These are phyloP conservation scores for Lasiosphaeria ovina DNA, from an alignment of 495 filamentous ascomycete species.

Conservation along the genomic window DNA sequence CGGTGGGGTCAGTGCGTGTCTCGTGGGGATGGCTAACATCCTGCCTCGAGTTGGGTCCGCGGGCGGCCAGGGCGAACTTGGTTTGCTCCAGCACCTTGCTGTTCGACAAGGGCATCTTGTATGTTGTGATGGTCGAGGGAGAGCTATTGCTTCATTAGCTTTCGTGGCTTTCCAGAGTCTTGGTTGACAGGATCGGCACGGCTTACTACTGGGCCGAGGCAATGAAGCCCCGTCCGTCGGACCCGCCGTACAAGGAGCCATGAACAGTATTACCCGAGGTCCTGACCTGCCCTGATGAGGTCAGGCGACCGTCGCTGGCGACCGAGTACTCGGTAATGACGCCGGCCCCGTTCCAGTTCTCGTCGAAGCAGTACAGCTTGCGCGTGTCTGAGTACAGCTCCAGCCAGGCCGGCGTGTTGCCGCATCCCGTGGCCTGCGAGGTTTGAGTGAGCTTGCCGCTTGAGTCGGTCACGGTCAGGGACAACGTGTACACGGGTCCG, in stretches of 20 bases:
- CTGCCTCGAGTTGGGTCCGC: conserved; percentile 58
- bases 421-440: conserved; percentile 34
- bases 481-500: conserved; percentile 41
- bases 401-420: conserved; percentile 54
- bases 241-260: conserved; percentile 38
- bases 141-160: conserved; percentile 26
- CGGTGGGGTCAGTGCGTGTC: conserved; percentile 65
- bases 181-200: background rate
- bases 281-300: conserved; percentile 31
- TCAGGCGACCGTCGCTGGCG: conserved; percentile 38
- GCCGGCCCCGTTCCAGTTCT: conserved; percentile 42
- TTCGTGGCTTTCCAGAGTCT: background rate
- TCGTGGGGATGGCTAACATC: conserved; percentile 70
- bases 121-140: conserved; percentile 44
- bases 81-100: conserved; percentile 42
- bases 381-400: conserved; percentile 43
- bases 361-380: conserved; percentile 61
- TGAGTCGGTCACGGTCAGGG: conserved; percentile 19
- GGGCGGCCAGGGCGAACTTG: conserved; percentile 52
- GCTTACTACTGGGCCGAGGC: conserved; percentile 50
- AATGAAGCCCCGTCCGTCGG: conserved; percentile 40
- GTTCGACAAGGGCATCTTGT: conserved; percentile 30
- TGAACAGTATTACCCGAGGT: conserved; percentile 43
- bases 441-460: conserved; percentile 34
- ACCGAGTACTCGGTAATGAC: conserved; percentile 44